Conservation (phyloP, 345 rosid species). For the Corchorus capsularis region DNA sequence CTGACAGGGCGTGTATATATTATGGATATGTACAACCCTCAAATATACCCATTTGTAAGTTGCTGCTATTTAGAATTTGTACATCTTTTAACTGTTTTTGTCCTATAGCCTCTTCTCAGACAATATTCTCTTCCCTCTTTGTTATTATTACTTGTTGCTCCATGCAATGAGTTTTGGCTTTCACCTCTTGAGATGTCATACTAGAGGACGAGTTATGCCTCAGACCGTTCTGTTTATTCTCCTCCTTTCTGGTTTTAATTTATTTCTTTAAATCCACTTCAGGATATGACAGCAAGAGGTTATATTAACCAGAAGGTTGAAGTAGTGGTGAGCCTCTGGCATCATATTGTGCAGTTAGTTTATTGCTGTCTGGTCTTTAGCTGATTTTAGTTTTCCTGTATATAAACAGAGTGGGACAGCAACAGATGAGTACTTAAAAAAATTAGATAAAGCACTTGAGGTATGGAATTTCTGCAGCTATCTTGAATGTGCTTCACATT, state of each 20-base stretch:
- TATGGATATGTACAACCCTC: conserved; percentile 87
- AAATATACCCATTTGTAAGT: conserved; percentile 88
- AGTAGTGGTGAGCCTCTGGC: conserved; percentile 53
- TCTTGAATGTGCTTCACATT: conserved; percentile 1
- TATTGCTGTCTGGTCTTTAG: conserved; percentile 18
- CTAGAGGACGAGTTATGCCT: background rate
- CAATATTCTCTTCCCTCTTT: background rate
- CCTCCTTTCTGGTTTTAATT: conserved; percentile 16
- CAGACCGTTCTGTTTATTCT: background rate
- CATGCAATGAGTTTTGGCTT: conserved; percentile 13
- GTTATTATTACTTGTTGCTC: background rate
- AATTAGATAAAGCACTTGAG: conserved; percentile 87
- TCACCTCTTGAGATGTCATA: conserved; percentile 5
- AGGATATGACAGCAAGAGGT: conserved; percentile 80
- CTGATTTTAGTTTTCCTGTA: conserved; percentile 14
- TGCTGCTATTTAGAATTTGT: background rate
- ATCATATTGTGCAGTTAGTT: conserved; percentile 13
- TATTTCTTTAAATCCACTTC: conserved; percentile 13
- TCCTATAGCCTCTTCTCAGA: background rate
- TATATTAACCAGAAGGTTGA: conserved; percentile 82
- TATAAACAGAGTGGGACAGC: conserved; percentile 71
- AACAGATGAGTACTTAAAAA: conserved; percentile 67
- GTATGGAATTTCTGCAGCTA: conserved; percentile 36
- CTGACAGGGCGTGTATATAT: conserved; percentile 76
- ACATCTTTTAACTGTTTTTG: too few relatives aligned